Conservation (phyloP, 192 early-diverging fungal species). For the Podila verticillata region DNA sequence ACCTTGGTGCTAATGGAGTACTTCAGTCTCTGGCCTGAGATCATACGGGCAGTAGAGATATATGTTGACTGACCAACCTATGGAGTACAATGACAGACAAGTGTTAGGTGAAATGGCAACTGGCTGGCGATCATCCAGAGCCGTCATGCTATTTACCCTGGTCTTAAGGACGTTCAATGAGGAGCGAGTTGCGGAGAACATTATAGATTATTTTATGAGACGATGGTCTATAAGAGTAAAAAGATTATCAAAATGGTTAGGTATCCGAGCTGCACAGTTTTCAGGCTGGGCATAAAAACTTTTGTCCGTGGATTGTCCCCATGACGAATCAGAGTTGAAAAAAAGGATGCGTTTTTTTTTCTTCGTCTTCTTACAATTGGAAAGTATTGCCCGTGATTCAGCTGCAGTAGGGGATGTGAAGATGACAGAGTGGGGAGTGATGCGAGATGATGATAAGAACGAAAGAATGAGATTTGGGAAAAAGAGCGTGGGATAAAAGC, state of each 20-base stretch:
- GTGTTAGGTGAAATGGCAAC: not conserved
- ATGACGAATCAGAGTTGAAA: too few species aligned
- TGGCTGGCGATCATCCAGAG: not conserved
- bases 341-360: too few species aligned
- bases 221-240: too few species aligned
- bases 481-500: too few species aligned
- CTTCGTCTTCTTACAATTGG: too few species aligned
- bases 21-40: constrained; percentile 46
- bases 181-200: constrained; percentile 46
- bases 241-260: too few species aligned
- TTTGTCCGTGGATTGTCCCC: too few species aligned
- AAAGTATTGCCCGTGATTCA: not conserved
- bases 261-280: too few species aligned
- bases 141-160: constrained; percentile 11
- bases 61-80: constrained; percentile 51
- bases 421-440: constrained; percentile 10
- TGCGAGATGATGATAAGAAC: too few species aligned
- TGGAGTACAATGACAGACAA: not conserved
- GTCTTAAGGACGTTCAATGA: constrained; percentile 41
- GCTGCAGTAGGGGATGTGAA: not conserved
- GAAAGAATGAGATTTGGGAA: too few species aligned
- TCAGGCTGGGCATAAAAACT: too few species aligned
- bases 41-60: constrained; percentile 39
- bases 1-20: constrained; percentile 49
- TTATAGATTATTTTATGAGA: not conserved